Conservation (phyloP, 371 early-diverging fungal species). For the Mycotypha africana region DNA sequence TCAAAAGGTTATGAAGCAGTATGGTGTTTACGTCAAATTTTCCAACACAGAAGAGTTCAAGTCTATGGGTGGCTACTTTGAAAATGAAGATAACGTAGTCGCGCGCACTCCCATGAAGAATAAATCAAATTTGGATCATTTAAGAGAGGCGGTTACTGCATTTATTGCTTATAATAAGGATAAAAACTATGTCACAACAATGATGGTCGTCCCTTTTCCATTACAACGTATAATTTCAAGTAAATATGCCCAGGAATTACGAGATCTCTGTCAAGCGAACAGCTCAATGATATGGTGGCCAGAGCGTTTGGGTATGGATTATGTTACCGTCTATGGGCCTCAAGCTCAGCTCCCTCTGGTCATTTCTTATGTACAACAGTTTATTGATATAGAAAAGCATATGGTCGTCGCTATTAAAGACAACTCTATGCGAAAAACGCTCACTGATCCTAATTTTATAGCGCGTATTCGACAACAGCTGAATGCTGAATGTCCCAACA, state of each 20-base stretch:
- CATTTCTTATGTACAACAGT: too few species aligned
- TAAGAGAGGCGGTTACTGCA: conserved; percentile 73
- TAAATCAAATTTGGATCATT: conserved; percentile 56
- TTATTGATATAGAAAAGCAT: too few species aligned
- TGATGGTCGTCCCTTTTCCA: conserved; percentile 25
- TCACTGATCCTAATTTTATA: too few species aligned
- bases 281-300: conserved; percentile 35
- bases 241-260: conserved; percentile 15
- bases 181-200: conserved; percentile 24
- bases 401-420: too few species aligned
- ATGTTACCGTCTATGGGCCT: conserved; percentile 9
- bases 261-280: conserved; percentile 29
- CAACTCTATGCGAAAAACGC: too few species aligned
- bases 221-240: conserved; percentile 25
- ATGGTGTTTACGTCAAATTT: conserved; percentile 93
- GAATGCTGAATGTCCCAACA: too few species aligned
- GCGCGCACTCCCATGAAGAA: conserved; percentile 89
- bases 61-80: conserved; percentile 72
- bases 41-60: conserved; percentile 78
- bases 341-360: too few species aligned
- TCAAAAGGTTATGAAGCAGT: conserved; percentile 93
- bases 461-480: too few species aligned
- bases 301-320: conserved; percentile 14
- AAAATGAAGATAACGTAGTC: conserved; percentile 80
- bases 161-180: conserved; percentile 44